Evolutionary conservation across 257 asterid genomes (phyloP).

Genomic region (Capsicum baccatum): DNA sequence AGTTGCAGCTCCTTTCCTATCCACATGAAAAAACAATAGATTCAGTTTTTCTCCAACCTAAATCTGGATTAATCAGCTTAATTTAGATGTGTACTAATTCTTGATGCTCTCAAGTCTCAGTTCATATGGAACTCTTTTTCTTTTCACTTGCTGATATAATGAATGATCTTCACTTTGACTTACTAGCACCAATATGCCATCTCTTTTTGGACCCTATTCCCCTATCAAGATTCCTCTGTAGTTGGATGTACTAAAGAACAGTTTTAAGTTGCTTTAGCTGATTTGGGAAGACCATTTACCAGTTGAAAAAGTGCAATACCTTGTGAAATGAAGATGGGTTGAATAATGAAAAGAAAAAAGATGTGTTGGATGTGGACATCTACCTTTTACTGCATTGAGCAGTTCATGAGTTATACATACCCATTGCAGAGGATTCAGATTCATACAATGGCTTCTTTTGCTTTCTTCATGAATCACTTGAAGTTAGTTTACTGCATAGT

Average conservation of each 20-base stretch:
- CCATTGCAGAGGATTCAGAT: constrained; percentile 12
- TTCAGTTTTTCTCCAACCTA: constrained; percentile 16
- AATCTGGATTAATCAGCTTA: neutral
- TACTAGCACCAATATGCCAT: neutral
- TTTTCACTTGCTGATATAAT: neutral
- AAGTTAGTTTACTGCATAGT: constrained; percentile 12
- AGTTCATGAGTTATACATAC: neutral
- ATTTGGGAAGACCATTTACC: too few species aligned
- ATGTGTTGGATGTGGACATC: neutral
- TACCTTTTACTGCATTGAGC: constrained; percentile 10
- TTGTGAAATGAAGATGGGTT: neutral
- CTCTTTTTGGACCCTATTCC: neutral
- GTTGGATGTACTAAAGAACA: neutral
- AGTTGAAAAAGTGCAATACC: too few species aligned
- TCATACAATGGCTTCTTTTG: constrained; percentile 11
- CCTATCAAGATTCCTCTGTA: neutral
- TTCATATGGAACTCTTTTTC: neutral
- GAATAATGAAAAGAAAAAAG: neutral
- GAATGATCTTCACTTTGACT: neutral
- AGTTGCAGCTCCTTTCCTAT: neutral
- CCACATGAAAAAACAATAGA: neutral
- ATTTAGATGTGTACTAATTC: neutral
- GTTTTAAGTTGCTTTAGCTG: too few species aligned
- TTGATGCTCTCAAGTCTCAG: neutral
- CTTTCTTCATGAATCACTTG: constrained; percentile 9